Base-by-base conservation (phyloP, 1,284 basidiomycete species). In the Ganoderma sinense region DNA sequence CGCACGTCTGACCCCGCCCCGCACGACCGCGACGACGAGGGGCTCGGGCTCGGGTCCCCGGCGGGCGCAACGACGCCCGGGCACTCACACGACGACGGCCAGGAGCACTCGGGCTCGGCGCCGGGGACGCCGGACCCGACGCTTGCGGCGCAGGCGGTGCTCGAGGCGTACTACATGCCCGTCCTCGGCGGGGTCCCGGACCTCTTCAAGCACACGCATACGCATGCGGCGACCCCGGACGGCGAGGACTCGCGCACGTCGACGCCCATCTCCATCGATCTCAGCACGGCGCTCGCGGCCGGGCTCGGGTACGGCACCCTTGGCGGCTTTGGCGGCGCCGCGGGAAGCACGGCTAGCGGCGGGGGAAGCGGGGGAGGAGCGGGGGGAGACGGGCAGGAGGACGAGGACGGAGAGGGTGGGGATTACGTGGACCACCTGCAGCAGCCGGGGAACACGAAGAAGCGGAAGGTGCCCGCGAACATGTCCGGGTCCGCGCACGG, bases 401-500 rank as follows among this genome's bases (percentile, higher is more conserved):
- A 85, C 69, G 81, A 84, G 43, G 62, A 68, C 85, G 84, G 26
- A 85, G 85, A 69, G 80, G 84, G 45, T 60, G 87, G 84, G 14
- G 90, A 92, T 77, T 89, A 89, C 73, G 77, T 84, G 43, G 90
- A 92, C 79, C 90, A 91, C 76, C 79, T 90, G 48, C 88, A 87
- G 71, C 91, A 92, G 73, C 91, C 89, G 8, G 91, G 91, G n/a
- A 94, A 94, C 77, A 91, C 92, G 58, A 94, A 94, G 86, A 94
- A 94, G 82, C 85, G 93, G 64, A 94, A 94, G 78, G 93, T 94
- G 14, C 93, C 93, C 4, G 83, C 84, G 39, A 86, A 87, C 63
- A 78, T 82, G 69, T 80, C 83, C 11, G 81, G 82, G 64, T 79
- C 80, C 39, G 80, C 82, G 67, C 82, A 83, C 61, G 84, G 83